Conservation (phyloP, 2,329 filamentous ascomycete species). For the Fusarium proliferatum region DNA sequence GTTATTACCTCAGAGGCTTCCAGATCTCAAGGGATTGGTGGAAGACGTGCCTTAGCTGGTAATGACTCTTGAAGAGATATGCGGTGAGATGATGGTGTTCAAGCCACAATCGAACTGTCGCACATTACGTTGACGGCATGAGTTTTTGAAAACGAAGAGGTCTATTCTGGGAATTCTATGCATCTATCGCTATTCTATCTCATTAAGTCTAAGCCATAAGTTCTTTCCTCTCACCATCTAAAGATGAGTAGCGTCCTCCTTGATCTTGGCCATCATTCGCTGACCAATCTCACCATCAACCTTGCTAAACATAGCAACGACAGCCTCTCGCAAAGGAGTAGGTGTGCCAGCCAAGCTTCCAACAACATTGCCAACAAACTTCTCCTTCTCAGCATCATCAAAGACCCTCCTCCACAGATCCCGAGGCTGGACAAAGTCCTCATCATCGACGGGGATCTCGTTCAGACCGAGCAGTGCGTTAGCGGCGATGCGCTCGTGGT, state of each 20-base stretch:
- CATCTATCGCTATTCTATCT: background rate
- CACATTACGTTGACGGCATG: accelerated
- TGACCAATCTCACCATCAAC: constrained; percentile 17
- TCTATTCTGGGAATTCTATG: background rate
- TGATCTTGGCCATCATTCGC: constrained; percentile 13
- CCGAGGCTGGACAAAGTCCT: background rate
- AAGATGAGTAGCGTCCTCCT: background rate
- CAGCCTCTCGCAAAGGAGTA: background rate
- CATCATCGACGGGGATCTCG: constrained; percentile 6
- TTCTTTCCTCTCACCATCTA: accelerated
- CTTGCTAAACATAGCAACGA: constrained; percentile 13
- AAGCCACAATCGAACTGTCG: background rate
- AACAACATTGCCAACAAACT: background rate
- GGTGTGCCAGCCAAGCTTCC: constrained; percentile 8
- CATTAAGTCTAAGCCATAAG: background rate
- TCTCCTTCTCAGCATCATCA: constrained; percentile 9
- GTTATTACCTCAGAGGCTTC: background rate
- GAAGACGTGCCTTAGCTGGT: background rate
- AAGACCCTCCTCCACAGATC: constrained; percentile 14
- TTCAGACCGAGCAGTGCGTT: constrained; percentile 6
- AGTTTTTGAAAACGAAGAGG: background rate
- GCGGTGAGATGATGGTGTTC: background rate
- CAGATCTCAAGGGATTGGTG: background rate
- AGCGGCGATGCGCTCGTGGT: constrained; percentile 3
- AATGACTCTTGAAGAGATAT: background rate